Evolutionary conservation across 2,329 filamentous ascomycete genomes (phyloP).

Genomic region (Stylonectria norvegica): DNA sequence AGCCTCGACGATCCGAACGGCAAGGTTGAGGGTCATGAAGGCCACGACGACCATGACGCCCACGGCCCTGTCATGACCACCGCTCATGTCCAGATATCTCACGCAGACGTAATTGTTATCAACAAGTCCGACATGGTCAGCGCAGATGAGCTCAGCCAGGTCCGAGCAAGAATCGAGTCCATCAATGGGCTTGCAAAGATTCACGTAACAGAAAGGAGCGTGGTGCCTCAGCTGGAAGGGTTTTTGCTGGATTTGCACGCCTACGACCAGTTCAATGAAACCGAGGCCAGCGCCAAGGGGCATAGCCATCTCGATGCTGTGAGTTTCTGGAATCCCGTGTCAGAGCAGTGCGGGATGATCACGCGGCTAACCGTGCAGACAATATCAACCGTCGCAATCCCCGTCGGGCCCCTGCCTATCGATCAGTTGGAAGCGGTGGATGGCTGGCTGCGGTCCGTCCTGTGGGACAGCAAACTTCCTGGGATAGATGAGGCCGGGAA

Average conservation of each 20-base stretch:
- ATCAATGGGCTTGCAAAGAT: constrained; percentile 90
- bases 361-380: constrained; percentile 48
- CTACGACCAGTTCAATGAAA: constrained; percentile 75
- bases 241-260: constrained; percentile 87
- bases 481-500: constrained; percentile 30
- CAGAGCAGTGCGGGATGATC: background rate
- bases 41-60: constrained; percentile 45
- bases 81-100: constrained; percentile 93
- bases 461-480: constrained; percentile 75
- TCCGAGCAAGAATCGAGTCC: constrained; percentile 68
- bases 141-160: constrained; percentile 61
- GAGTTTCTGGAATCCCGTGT: constrained; percentile 30
- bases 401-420: constrained; percentile 56
- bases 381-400: constrained; percentile 78
- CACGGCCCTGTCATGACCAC: constrained; percentile 74
- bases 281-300: constrained; percentile 71
- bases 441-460: constrained; percentile 73
- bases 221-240: constrained; percentile 78
- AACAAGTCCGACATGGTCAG: constrained; percentile 90
- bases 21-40: constrained; percentile 50
- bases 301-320: constrained; percentile 90
- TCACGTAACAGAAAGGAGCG: constrained; percentile 74
- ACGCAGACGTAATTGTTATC: constrained; percentile 90
- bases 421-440: constrained; percentile 65
- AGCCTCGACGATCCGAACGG: constrained; percentile 71